Evolutionary conservation across 2,329 filamentous ascomycete species (phyloP), one percentile per base, ranked within the genome.

Genomic region (Clonostachys sp.): DNA sequence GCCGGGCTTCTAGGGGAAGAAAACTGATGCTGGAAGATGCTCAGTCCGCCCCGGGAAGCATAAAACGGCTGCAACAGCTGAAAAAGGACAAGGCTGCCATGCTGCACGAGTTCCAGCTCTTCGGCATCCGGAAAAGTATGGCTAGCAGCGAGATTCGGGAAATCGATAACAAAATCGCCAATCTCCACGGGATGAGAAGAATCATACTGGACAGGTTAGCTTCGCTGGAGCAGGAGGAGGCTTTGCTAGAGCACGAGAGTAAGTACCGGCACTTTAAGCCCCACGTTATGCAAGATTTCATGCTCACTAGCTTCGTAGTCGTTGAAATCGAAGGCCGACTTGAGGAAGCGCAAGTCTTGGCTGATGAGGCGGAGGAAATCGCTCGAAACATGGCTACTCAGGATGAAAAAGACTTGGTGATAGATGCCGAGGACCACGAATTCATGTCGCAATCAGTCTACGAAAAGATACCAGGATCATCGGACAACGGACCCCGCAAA

Each of bases 381-480:
- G 78, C 75, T 8, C 67, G 74, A 54, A 70, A 75, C 46, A 74
- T 75, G 3, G 71, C 74, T 3, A 73, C 72, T 14, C 74, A 74
- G 51, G 73, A 77, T 13, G 78, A 80, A 45, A 72, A 77, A 42
- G 79, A 81, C 51, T 61, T 76, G 8, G 73, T 73, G 20, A 71
- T 72, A 35, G 76, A 75, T 53, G 68, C 72, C 49, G 72, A 75
- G 45, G 66, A 68, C 34, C 53, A 61, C 20, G 78, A 75, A 1
- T 99, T 97, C 72, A 97, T 97, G 94, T 96, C 94, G 4, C 90
- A 96, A 65, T 96, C 91, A 12, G 89, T 99, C 56, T 99, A 97
- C 65, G 88, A 95, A 56, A 96, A 96, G 67, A 72, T 99, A 9
- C 89, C 91, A 2, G 68, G 71, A 10, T 72, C 79, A 10, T 61